These are phyloP conservation scores for Stygiomarasmius scandens DNA, from an alignment of 1,284 basidiomycete genomes.

Conservation along the genomic window DNA sequence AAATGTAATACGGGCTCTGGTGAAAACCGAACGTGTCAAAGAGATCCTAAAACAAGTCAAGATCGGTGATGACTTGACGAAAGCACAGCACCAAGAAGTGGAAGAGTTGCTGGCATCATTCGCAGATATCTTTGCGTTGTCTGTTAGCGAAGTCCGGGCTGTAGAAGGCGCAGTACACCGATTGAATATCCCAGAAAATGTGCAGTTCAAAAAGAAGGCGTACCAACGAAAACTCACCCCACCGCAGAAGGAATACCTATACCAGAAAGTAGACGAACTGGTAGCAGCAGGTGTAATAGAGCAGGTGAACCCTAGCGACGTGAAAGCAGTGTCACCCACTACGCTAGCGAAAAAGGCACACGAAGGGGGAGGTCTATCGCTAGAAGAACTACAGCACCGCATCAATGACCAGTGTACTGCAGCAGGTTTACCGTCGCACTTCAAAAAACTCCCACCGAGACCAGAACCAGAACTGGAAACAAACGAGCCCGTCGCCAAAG, in stretches of 20 bases:
- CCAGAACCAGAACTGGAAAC: too few species aligned
- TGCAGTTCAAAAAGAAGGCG: too few species aligned
- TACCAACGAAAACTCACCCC: too few species aligned
- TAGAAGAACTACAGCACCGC: slow-evolving; percentile 27
- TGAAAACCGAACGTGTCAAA: too few species aligned
- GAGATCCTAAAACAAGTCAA: slow-evolving; percentile 10
- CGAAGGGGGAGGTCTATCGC: slow-evolving; percentile 26
- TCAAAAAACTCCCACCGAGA: slow-evolving; percentile 20
- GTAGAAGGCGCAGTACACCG: slow-evolving; percentile 11
- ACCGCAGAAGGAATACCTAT: slow-evolving; percentile 30
- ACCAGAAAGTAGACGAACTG: slow-evolving; percentile 32
- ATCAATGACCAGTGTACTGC: slow-evolving; percentile 32
- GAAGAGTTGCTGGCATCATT: neutral
- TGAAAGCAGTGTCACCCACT: slow-evolving; percentile 31
- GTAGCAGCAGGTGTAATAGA: slow-evolving; percentile 30
- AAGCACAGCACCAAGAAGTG: slow-evolving; percentile 1
- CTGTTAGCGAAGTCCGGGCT: slow-evolving; percentile 9
- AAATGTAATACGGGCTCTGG: too few species aligned
- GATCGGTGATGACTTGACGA: slow-evolving; percentile 7
- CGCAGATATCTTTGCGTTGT: slow-evolving; percentile 18
- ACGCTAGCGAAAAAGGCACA: slow-evolving; percentile 34
- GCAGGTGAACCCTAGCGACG: slow-evolving; percentile 23
- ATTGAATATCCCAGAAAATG: slow-evolving; percentile 11
- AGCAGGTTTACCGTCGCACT: slow-evolving; percentile 19
- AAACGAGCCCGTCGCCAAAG: too few species aligned